A percentile compares a stretch with the other conserved stretches of the same genome.
Evolutionary conservation across 2,329 filamentous ascomycete species (phyloP).

Genomic region (Neopestalotiopsis rosae): DNA sequence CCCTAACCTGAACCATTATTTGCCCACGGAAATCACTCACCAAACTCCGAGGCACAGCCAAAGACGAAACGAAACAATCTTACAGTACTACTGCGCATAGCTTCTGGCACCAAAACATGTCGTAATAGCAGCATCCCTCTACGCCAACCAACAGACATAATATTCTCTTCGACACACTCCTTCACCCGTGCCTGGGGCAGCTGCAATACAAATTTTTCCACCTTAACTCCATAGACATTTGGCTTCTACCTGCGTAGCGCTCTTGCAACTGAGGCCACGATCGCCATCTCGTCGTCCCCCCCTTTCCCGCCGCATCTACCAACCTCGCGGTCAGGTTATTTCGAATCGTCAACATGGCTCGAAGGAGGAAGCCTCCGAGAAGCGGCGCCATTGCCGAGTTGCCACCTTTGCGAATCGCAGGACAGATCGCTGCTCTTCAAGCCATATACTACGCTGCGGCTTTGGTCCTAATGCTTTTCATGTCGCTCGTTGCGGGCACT

Average conservation of each 20-base stretch:
- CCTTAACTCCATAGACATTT: not conserved
- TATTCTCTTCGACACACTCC: conserved; percentile 20
- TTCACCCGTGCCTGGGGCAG: conserved; percentile 1
- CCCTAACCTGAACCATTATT: not conserved
- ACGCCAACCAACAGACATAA: too few relatives aligned
- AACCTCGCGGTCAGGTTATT: not conserved
- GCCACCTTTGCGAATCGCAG: conserved; percentile 63
- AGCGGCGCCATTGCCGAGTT: conserved; percentile 65
- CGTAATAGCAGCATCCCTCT: conserved; percentile 7
- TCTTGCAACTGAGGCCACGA: not conserved
- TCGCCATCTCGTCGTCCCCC: not conserved
- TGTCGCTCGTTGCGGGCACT: conserved; percentile 61
- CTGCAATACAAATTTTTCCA: not conserved
- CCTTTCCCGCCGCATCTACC: not conserved
- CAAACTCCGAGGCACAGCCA: not conserved
- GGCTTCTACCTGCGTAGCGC: not conserved
- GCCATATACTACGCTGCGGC: conserved; percentile 59
- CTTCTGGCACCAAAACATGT: conserved; percentile 11
- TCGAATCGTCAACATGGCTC: conserved; percentile 44
- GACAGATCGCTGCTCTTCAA: conserved; percentile 64
- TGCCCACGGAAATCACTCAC: not conserved
- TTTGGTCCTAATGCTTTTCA: conserved; percentile 61
- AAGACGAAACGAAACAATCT: not conserved
- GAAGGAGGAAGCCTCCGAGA: conserved; percentile 62
- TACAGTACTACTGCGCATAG: conserved; percentile 2